Evolutionary conservation across 192 early-diverging fungal species (phyloP).

Genomic region (Entomortierella parvispora): DNA sequence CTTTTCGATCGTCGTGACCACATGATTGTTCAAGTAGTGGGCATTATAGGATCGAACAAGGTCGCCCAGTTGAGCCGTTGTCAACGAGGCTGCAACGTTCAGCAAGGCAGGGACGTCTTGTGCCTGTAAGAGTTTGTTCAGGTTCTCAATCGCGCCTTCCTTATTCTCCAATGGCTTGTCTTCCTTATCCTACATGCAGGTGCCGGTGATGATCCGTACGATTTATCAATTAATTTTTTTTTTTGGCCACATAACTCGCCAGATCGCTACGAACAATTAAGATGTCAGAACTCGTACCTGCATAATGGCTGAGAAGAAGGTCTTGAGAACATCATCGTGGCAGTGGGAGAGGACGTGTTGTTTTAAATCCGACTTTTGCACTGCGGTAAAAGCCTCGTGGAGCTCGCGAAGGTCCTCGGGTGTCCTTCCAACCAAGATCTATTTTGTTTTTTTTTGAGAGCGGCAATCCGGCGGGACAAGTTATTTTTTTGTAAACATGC

Average conservation of each 20-base stretch:
- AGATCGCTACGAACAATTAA: too few species aligned
- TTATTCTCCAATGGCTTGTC: constrained; percentile 26
- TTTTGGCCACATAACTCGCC: too few species aligned
- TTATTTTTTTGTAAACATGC: too few species aligned
- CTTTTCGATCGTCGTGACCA: constrained; percentile 32
- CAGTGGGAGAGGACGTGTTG: constrained; percentile 31
- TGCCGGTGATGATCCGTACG: not conserved
- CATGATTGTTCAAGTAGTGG: constrained; percentile 14
- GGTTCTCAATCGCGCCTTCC: constrained; percentile 9
- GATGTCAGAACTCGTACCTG: constrained; percentile 11
- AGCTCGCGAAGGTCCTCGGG: constrained; percentile 38
- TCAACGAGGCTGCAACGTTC: constrained; percentile 11
- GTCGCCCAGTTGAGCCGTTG: constrained; percentile 16
- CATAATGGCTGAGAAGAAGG: constrained; percentile 29
- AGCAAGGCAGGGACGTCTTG: constrained; percentile 19
- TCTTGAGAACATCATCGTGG: constrained; percentile 14
- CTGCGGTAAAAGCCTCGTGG: constrained; percentile 23
- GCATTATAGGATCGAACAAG: constrained; percentile 26
- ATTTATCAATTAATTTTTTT: too few species aligned
- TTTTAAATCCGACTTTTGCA: constrained; percentile 15
- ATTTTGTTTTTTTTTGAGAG: too few species aligned
- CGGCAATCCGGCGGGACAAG: too few species aligned
- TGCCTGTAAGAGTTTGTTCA: constrained; percentile 12
- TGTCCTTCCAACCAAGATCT: constrained; percentile 44
- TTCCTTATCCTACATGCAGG: constrained; percentile 22